Conservation (phyloP, 2,329 filamentous ascomycete species). For the Colletotrichum simmondsii region DNA sequence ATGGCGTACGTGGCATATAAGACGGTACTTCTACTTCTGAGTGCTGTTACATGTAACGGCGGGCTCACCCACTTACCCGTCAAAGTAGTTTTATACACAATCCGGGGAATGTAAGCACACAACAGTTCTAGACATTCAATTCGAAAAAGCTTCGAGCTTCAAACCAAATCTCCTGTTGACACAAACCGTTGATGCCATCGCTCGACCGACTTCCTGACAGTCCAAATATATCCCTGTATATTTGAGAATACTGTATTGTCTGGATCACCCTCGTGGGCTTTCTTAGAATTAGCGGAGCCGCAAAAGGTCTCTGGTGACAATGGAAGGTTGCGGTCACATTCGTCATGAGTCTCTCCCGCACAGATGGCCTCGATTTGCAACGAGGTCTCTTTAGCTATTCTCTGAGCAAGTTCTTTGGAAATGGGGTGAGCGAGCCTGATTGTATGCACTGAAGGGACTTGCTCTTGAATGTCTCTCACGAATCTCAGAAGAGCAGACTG, state of each 20-base stretch:
- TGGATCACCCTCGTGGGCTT: neutral
- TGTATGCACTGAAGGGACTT: neutral
- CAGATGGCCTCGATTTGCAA: no score
- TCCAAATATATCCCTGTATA: neutral
- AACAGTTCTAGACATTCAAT: no score
- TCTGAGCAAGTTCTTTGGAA: neutral
- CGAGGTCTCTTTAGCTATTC: no score
- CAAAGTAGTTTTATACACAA: neutral
- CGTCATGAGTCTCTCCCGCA: no score
- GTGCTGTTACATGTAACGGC: no score
- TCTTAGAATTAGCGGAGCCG: neutral
- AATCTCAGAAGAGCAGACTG: neutral
- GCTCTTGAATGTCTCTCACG: neutral
- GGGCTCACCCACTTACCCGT: neutral
- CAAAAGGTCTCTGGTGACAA: neutral
- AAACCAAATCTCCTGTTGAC: neutral
- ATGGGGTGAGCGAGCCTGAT: neutral
- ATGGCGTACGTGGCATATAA: no score
- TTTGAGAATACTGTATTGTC: neutral
- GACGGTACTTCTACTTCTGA: no score
- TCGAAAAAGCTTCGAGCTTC: neutral
- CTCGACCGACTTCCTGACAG: neutral
- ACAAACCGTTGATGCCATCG: neutral
- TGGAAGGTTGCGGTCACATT: neutral
- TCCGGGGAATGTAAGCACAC: no score